phyloP scores from a whole-genome alignment of 2,329 filamentous ascomycete genomes.

The Fusarium nematophilum region DNA sequence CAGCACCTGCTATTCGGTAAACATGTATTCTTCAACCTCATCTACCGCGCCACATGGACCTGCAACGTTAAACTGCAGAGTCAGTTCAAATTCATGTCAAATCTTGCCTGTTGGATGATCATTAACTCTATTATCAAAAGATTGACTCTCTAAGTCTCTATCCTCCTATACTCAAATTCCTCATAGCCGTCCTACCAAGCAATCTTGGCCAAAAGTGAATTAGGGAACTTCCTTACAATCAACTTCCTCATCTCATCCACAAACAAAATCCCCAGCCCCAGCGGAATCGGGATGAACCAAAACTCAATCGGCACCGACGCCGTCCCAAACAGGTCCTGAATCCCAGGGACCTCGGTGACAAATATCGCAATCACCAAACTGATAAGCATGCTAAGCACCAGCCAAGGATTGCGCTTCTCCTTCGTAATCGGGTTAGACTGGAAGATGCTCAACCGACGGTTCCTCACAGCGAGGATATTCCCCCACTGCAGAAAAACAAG shows the following conservation, averaged over 20 bases:
- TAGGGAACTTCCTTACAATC: slow-evolving; percentile 58
- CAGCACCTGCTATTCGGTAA: too few species aligned
- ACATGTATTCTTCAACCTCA: too few species aligned
- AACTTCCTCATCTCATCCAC: slow-evolving; percentile 66
- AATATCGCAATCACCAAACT: slow-evolving; percentile 64
- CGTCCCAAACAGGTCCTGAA: slow-evolving; percentile 61
- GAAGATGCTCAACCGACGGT: slow-evolving; percentile 62
- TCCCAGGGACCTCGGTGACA: slow-evolving; percentile 62
- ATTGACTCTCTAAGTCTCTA: too few species aligned
- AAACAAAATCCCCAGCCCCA: slow-evolving; percentile 61
- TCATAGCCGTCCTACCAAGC: too few species aligned
- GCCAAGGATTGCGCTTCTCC: slow-evolving; percentile 61
- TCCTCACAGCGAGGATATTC: slow-evolving; percentile 63
- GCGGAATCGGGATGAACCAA: slow-evolving; percentile 63
- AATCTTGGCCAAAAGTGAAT: slow-evolving; percentile 56
- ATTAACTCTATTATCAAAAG: too few species aligned
- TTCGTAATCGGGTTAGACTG: slow-evolving; percentile 62
- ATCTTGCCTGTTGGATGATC: too few species aligned
- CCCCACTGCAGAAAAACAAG: slow-evolving; percentile 66
- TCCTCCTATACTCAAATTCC: too few species aligned
- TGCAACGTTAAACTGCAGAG: too few species aligned
- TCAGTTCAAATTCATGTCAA: too few species aligned
- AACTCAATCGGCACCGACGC: slow-evolving; percentile 62
- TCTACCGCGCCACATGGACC: too few species aligned
- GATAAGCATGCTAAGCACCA: slow-evolving; percentile 58